A percentile compares a stretch with the other conserved stretches of the same genome.
phyloP scores from a whole-genome alignment of 148 eudicot genomes.

The Chenopodium suecicum region DNA sequence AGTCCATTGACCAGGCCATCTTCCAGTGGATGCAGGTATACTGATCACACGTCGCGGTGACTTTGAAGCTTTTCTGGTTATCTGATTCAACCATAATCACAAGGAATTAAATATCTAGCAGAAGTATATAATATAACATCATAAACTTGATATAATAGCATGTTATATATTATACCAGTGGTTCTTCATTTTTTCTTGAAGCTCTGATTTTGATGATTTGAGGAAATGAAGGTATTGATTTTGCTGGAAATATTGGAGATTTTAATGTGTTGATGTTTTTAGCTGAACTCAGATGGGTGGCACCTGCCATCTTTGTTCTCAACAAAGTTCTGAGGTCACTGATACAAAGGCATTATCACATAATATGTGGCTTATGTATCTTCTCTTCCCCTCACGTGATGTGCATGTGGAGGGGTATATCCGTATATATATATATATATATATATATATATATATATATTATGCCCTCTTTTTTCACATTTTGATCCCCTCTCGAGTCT shows the following conservation, averaged over 20 bases:
- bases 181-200: conserved; percentile 21
- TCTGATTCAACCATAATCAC: conserved; percentile 10
- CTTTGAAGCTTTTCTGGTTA: conserved; percentile 30
- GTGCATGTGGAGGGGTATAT: conserved; percentile 1
- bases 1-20: conserved; percentile 47
- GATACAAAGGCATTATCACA: not conserved
- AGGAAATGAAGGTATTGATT: not conserved
- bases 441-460: no score
- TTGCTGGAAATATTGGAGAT: conserved; percentile 6
- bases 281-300: conserved; percentile 24
- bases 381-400: conserved; percentile 17
- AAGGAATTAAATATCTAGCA: not conserved
- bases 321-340: conserved; percentile 17
- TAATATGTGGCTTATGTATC: conserved; percentile 12
- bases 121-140: not conserved
- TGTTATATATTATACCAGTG: conserved; percentile 17
- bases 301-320: conserved; percentile 24
- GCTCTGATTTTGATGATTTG: conserved; percentile 24
- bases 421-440: no score
- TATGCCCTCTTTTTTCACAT: not conserved
- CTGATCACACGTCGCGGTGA: conserved; percentile 30
- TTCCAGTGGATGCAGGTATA: conserved; percentile 44
- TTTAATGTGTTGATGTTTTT: conserved; percentile 24
- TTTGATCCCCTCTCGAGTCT: not conserved
- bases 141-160: no score